Evolutionary conservation across 768 basidiomycete genomes (phyloP), one percentile per base, ranked within the genome.

Genomic region (Boletus bicolor): DNA sequence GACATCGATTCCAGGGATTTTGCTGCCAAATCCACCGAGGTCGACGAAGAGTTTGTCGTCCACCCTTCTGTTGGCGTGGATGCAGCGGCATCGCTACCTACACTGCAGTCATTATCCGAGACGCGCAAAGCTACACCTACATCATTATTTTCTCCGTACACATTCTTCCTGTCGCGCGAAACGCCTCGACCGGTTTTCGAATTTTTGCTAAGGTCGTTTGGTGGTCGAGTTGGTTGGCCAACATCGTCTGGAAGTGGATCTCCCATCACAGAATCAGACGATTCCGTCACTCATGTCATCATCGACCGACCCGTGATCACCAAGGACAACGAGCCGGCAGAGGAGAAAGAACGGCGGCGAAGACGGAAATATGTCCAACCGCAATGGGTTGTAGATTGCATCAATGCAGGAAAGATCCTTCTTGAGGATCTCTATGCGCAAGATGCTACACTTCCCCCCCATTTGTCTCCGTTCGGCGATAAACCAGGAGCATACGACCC

Each of bases 381-480:
- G 11, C 96, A 98, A 72, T 98, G 97, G 97, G 82, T 97, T 34
- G 91, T 93, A 36, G 97, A 99, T 70, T 97, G 91, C 70, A 85
- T 97, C 68, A 99, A 99, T 69, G 81, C 84, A 8, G 86, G 87
- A 10, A 90, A 82, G 69, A 80, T 96, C 55, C 79, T 98, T 30
- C 80, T 92, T 1, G 91, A 94, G 64, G 94, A 90, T 57, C 79
- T 81, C 28, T 98, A 98, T 68, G 79, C 77, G 24, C 94, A 93
- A 66, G 97, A 94, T 3, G 82, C 83, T 60, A 81, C 82, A 2
- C 82, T 98, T 34, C 97, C 97, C 3, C 94, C 97, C 28, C 97
- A 99, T 76, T 72, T 99, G 51, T 95, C 92, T 72, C 97, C 97
- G 14, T 99, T 98, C 72, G 93, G 90, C 45, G 91, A 89, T 64